Evolutionary conservation across 495 filamentous ascomycete species (phyloP), one percentile per base, ranked within the genome.

Genomic region (Neurospora discreta): DNA sequence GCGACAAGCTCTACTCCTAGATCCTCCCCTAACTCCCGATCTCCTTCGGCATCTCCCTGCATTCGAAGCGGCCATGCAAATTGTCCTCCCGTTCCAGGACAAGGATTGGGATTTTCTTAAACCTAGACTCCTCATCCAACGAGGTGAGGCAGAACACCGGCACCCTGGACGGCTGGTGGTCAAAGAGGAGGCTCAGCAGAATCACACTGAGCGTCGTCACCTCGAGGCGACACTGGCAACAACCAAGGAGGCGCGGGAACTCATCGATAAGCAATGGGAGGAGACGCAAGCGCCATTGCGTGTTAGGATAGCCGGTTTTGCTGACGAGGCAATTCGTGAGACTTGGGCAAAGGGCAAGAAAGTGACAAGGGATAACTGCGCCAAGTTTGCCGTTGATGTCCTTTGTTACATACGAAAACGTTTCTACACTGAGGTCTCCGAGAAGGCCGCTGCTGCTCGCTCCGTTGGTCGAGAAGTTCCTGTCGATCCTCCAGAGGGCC

Each of bases 41-140:
- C 80, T 92, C 16, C 82, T 93, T 42, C 82, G 82, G 44, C 88
- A 89, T 71, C 90, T 93, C 77, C 86, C 89, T 10, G 87, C 90
- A 0, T 93, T 91, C 73, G 87, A 90, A 73, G 89, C 89, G 16
- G 89, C 92, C 16, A 84, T 89, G 42, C 87, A 91, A 44, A 91
- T 92, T 60, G 84, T 86, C 18, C 80, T 84, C 23, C 86, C 87
- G 38, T 79, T 94, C 60, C 87, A 86, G 72, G 90, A 92, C 60
- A 78, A 81, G 26, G 87, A 86, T 0, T 93, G 91, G 91, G 81
- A 87, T 58, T 75, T 88, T 36, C 81, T 93, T 4, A 87, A 88
- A 73, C 89, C 89, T 33, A 88, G 89, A 68, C 82, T 93, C 1
- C 79, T 90, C 39, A 82, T 85, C n/a, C 90, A 93, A 77, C 82